Percentiles rank a stretch among this genome's conserved stretches.
phyloP scores from a whole-genome alignment of 371 early-diverging fungal species.

The Mortierella sp. region DNA sequence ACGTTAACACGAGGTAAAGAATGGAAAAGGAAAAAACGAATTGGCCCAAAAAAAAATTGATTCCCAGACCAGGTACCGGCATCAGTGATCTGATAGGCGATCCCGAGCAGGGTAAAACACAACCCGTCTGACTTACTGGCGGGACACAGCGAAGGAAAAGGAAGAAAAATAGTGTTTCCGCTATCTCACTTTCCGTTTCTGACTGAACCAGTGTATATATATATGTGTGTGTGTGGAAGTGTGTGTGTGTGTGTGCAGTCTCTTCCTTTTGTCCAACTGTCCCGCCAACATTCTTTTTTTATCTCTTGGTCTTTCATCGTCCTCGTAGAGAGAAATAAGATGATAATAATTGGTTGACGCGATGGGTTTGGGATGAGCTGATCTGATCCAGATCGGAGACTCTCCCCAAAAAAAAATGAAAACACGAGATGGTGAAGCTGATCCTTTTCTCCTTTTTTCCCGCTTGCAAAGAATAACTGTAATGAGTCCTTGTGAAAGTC shows the following conservation, averaged over 20 bases:
- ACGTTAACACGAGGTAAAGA: slow-evolving; percentile 6
- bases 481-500: not conserved
- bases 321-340: not conserved
- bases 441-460: not conserved
- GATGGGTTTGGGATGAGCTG: not conserved
- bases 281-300: not conserved
- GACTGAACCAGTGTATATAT: not conserved
- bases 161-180: not conserved
- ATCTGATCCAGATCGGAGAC: slow-evolving; percentile 13
- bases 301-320: not conserved
- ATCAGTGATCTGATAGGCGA: slow-evolving; percentile 7
- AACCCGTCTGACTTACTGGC: not conserved
- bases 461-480: not conserved
- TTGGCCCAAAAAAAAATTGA: not conserved
- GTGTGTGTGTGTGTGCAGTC: not conserved
- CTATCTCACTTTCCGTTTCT: slow-evolving; percentile 10
- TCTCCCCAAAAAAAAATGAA: not conserved
- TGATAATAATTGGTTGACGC: not conserved
- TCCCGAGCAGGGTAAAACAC: not conserved
- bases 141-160: not conserved
- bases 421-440: slow-evolving; percentile 2
- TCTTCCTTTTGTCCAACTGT: not conserved
- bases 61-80: slow-evolving; percentile 10
- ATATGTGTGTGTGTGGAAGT: too few relatives aligned
- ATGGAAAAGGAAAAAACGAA: not conserved